Base-by-base conservation (phyloP, 1,139 yeast genomes). In the Lodderomyces beijingensis region DNA sequence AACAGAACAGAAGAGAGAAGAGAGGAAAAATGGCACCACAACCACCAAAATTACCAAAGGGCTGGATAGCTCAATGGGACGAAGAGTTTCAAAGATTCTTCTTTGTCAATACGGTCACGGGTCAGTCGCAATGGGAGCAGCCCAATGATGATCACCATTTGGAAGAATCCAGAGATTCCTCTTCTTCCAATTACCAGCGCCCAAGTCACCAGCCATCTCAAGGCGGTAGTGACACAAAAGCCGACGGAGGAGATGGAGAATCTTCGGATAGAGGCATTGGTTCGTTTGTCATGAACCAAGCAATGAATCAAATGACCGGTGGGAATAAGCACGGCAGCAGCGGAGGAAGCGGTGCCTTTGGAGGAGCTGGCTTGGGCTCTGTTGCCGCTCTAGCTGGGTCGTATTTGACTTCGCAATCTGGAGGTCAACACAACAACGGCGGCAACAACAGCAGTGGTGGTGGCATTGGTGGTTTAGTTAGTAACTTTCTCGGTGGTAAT, bases 11-110 rank as follows among this genome's bases (percentile, higher is more conserved):
- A n/a, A n/a, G n/a, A n/a, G n/a, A n/a, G n/a, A n/a, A n/a, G n/a
- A n/a, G n/a, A n/a, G n/a, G n/a, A n/a, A n/a, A n/a, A n/a, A n/a
- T n/a, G n/a, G 22, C 22, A 19, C 22, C 22, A 9, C 22, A 19
- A 19, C 10, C 22, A 19, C 22, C 22, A 8, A 30, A 35, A 15
- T 35, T 54, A 20, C 62, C 62, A 4, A 39, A 40, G 4, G 62
- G 59, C 5, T 57, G 62, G 62, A 36, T 43, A 2, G 61, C 60
- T 7, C 50, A 50, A 33, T 57, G 55, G 55, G 61, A 57, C 32
- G 53, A 51, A 24, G 55, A 52, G 33, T 53, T 51, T 38, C 33
- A 50, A 31, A 35, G 42, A 23, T 56, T 44, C 35, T 57, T 45
- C 38, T 56, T 38, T 30, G 52, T 55, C 24, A 49, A 57, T 36